These are phyloP conservation scores for Sodiomyces alkalinus DNA, from an alignment of 2,329 filamentous ascomycete species.

Conservation along the genomic window DNA sequence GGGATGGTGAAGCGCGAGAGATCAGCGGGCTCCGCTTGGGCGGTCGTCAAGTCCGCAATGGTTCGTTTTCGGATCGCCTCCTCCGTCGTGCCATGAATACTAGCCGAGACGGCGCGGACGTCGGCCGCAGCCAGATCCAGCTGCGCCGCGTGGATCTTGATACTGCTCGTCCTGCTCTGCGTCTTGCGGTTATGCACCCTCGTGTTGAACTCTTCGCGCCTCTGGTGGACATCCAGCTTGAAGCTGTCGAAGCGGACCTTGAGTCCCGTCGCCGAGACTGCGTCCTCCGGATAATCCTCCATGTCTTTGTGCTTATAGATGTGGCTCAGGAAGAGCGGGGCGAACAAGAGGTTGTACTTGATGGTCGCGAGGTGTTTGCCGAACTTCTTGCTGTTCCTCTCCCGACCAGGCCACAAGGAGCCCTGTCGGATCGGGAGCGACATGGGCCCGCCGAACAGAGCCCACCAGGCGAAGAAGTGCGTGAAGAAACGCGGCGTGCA, in stretches of 20 bases:
- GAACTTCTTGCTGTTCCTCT: slow-evolving; percentile 98
- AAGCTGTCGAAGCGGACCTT: slow-evolving; percentile 95
- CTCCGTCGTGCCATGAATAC: slow-evolving; percentile 63
- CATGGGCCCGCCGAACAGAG: slow-evolving; percentile 86
- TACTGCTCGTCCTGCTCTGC: slow-evolving; percentile 71
- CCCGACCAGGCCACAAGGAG: slow-evolving; percentile 74
- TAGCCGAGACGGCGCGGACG: slow-evolving; percentile 83
- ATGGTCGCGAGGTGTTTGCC: slow-evolving; percentile 93
- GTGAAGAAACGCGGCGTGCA: slow-evolving; percentile 93
- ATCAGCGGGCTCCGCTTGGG: slow-evolving; percentile 45
- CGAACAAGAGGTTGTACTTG: slow-evolving; percentile 89
- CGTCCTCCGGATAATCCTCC: slow-evolving; percentile 62
- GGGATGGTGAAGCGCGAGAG: slow-evolving; percentile 88
- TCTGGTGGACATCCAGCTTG: slow-evolving; percentile 90
- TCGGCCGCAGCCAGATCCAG: slow-evolving; percentile 85
- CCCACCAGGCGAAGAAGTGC: slow-evolving; percentile 98
- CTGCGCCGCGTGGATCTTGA: slow-evolving; percentile 91
- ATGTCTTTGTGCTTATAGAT: slow-evolving; percentile 97
- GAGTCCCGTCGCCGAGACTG: slow-evolving; percentile 84
- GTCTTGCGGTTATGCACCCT: slow-evolving; percentile 62
- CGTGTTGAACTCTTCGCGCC: slow-evolving; percentile 81
- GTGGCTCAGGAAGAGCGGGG: slow-evolving; percentile 86
- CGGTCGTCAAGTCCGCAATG: slow-evolving; percentile 32
- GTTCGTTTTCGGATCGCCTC: slow-evolving; percentile 56
- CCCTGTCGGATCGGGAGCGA: slow-evolving; percentile 90